Evolutionary conservation across 345 rosid species (phyloP).

Genomic region (Rhodamnia rubescens): DNA sequence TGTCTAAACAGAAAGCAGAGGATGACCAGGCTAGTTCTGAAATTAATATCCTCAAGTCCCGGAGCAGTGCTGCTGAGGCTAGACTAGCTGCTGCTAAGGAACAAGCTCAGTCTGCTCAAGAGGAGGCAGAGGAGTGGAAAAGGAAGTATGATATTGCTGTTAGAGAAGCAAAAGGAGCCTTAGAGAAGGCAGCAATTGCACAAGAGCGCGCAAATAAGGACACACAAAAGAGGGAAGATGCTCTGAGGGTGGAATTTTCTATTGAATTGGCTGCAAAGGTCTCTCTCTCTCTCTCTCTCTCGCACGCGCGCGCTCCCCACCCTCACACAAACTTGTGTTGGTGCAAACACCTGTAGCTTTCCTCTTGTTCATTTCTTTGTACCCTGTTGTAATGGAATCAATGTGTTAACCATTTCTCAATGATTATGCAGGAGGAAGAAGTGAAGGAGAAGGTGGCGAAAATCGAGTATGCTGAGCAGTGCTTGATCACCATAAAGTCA

Average conservation of each 20-base stretch:
- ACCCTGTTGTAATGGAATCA: neutral
- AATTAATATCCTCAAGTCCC: constrained; percentile 62
- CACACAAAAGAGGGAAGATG: constrained; percentile 81
- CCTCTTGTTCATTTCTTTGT: neutral
- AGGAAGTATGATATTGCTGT: constrained; percentile 81
- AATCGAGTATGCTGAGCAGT: constrained; percentile 75
- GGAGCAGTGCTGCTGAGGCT: constrained; percentile 90
- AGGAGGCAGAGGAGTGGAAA: constrained; percentile 91
- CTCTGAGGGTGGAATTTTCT: constrained; percentile 64
- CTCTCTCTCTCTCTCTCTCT: neutral
- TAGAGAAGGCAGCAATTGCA: constrained; percentile 82
- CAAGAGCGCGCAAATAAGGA: constrained; percentile 78
- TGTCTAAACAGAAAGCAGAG: constrained; percentile 65
- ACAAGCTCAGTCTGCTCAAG: constrained; percentile 78
- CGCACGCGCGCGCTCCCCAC: neutral
- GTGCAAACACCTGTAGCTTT: neutral
- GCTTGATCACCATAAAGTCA: constrained; percentile 61
- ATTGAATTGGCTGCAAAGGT: constrained; percentile 64
- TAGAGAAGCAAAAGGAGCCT: constrained; percentile 81
- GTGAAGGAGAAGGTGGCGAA: constrained; percentile 51
- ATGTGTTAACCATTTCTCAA: neutral
- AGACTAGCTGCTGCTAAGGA: constrained; percentile 94
- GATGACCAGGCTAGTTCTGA: constrained; percentile 70
- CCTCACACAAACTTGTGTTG: neutral
- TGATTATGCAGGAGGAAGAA: constrained; percentile 68